Evolutionary conservation across 192 early-diverging fungal genomes (phyloP).

Genomic region (Geranomyces michiganensis): DNA sequence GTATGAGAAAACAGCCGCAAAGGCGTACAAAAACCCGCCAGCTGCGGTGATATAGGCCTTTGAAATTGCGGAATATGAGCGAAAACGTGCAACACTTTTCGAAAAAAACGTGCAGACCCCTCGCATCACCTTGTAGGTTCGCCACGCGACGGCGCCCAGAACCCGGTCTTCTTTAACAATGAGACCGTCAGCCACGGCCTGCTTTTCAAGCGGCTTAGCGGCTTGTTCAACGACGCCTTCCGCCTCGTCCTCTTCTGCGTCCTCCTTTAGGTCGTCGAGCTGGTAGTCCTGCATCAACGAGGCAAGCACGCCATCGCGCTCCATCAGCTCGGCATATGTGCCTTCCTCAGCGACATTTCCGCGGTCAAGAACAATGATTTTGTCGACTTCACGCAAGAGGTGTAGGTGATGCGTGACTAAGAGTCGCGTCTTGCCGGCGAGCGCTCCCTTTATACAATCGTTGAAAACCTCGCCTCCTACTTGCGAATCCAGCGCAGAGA

Average conservation of each 20-base stretch:
- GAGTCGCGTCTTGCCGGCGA: slow-evolving; percentile 72
- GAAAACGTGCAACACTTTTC: too few relatives aligned
- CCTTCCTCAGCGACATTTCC: slow-evolving; percentile 68
- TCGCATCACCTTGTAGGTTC: not conserved
- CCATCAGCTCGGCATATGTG: slow-evolving; percentile 54
- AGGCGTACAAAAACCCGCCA: slow-evolving; percentile 41
- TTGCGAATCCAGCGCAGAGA: slow-evolving; percentile 55
- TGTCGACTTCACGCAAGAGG: slow-evolving; percentile 68
- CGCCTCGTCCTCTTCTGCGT: slow-evolving; percentile 43
- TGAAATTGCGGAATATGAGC: too few relatives aligned
- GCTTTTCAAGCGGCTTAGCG: not conserved
- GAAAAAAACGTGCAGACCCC: slow-evolving; percentile 44
- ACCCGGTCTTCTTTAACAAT: slow-evolving; percentile 46
- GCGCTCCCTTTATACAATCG: slow-evolving; percentile 48
- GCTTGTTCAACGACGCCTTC: not conserved
- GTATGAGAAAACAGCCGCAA: not conserved
- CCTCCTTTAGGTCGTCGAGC: not conserved
- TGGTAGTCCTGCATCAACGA: slow-evolving; percentile 15
- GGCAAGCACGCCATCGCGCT: slow-evolving; percentile 8
- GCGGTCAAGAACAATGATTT: slow-evolving; percentile 68
- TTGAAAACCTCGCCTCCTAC: slow-evolving; percentile 39
- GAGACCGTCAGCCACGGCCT: slow-evolving; percentile 23
- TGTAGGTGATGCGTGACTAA: slow-evolving; percentile 79
- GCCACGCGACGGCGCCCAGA: slow-evolving; percentile 45
- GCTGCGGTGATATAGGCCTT: slow-evolving; percentile 40